A percentile compares a stretch with the other conserved stretches of the same genome.
Evolutionary conservation across 768 basidiomycete species (phyloP).

Genomic region (Leccinum boreale): DNA sequence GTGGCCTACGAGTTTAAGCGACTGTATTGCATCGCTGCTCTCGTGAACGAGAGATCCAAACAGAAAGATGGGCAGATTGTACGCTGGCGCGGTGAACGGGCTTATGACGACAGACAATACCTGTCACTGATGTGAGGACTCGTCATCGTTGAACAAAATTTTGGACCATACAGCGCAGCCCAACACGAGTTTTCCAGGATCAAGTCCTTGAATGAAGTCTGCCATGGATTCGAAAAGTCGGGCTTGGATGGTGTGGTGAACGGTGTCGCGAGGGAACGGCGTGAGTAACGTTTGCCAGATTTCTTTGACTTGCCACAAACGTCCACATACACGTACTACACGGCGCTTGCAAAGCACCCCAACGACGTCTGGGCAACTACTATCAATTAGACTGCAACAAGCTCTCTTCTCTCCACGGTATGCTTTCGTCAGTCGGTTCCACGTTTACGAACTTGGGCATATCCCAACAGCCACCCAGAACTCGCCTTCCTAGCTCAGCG

Average conservation of each 20-base stretch:
- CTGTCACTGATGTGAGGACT: conserved; percentile 33
- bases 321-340: too few relatives aligned
- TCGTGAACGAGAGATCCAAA: conserved; percentile 77
- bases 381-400: not conserved
- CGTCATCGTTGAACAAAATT: not conserved
- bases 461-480: too few relatives aligned
- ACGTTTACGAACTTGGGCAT: too few relatives aligned
- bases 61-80: conserved; percentile 81
- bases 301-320: not conserved
- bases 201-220: conserved; percentile 69
- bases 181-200: conserved; percentile 67
- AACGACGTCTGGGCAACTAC: not conserved
- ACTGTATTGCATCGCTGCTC: conserved; percentile 57
- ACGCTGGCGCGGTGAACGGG: conserved; percentile 57
- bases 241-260: not conserved
- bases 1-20: conserved; percentile 53
- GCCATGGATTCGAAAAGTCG: conserved; percentile 33
- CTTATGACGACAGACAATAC: conserved; percentile 56
- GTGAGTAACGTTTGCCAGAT: conserved; percentile 5
- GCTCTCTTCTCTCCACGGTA: not conserved
- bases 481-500: not conserved
- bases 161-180: conserved; percentile 50
- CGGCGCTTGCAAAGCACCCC: not conserved
- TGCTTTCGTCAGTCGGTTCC: too few relatives aligned
- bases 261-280: not conserved